phyloP scores from a whole-genome alignment of 768 basidiomycete genomes.

The Gloeophyllum trabeum region DNA sequence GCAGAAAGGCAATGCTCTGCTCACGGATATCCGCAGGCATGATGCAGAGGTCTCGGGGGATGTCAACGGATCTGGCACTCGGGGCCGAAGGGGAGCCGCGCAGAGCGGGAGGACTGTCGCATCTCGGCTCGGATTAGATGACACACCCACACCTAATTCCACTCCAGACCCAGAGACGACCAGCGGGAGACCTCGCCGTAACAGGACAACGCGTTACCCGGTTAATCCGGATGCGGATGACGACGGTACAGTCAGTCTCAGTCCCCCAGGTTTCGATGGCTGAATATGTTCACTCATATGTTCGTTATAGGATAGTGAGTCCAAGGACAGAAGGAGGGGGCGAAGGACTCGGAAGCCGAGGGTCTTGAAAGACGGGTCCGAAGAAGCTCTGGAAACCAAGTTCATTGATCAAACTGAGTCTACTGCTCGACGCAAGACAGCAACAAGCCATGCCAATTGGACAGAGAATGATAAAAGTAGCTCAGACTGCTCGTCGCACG shows the following conservation, averaged over 20 bases:
- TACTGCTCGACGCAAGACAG: conserved; percentile 12
- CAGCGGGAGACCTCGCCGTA: conserved; percentile 21
- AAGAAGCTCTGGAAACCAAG: conserved; percentile 14
- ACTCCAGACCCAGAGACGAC: conserved; percentile 56
- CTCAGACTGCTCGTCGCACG: conserved; percentile 10
- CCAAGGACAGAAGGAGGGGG: conserved; percentile 20
- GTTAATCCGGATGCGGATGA: conserved; percentile 21
- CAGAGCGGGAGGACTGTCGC: conserved; percentile 17
- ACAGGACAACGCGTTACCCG: no score
- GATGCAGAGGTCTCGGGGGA: conserved; percentile 33
- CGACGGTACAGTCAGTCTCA: conserved; percentile 11
- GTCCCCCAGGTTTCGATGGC: no score
- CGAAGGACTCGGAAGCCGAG: conserved; percentile 20
- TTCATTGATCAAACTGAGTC: conserved; percentile 15
- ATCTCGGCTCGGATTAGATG: conserved; percentile 33
- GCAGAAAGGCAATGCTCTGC: conserved; percentile 72
- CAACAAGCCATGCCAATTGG: conserved; percentile 37
- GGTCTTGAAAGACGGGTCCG: conserved; percentile 14
- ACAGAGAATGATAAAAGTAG: conserved; percentile 57
- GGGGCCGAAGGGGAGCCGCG: conserved; percentile 11
- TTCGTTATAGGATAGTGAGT: conserved; percentile 17
- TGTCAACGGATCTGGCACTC: conserved; percentile 4
- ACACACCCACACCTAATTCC: conserved; percentile 41
- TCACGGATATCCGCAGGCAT: conserved; percentile 73
- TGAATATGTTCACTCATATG: background rate